Evolutionary conservation across 495 filamentous ascomycete genomes (phyloP).

Genomic region (Podospora pseudoanserina): DNA sequence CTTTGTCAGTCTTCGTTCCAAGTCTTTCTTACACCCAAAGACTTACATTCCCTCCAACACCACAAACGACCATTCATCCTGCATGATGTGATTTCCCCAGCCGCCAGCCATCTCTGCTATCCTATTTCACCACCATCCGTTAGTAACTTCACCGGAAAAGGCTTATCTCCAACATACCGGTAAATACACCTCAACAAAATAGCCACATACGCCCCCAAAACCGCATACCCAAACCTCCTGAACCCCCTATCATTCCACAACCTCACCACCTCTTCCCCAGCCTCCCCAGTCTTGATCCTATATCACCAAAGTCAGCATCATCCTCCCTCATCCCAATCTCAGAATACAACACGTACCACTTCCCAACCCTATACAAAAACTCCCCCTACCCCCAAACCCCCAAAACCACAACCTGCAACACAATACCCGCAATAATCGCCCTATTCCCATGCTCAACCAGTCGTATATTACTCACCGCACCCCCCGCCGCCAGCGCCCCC

Average conservation of each 20-base stretch:
- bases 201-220: constrained; percentile 55
- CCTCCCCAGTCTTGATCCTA: constrained; percentile 24
- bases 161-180: constrained; percentile 41
- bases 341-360: constrained; percentile 21
- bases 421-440: constrained; percentile 68
- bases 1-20: constrained; percentile 12
- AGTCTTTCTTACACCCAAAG: not conserved
- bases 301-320: constrained; percentile 17
- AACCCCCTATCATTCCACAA: constrained; percentile 45
- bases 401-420: constrained; percentile 65
- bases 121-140: constrained; percentile 26
- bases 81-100: constrained; percentile 66
- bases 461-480: constrained; percentile 35
- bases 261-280: constrained; percentile 28
- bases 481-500: constrained; percentile 57
- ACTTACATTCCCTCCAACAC: constrained; percentile 53
- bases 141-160: not conserved
- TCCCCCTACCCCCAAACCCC: constrained; percentile 55
- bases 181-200: constrained; percentile 67
- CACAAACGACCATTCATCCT: constrained; percentile 60
- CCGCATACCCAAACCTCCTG: constrained; percentile 47
- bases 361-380: constrained; percentile 47
- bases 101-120: constrained; percentile 66
- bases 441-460: constrained; percentile 51
- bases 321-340: not conserved